Percentiles rank a stretch among this genome's conserved stretches.
Conservation (phyloP, 176 grass and related monocot genomes). For the Oropetium thomaeum region DNA sequence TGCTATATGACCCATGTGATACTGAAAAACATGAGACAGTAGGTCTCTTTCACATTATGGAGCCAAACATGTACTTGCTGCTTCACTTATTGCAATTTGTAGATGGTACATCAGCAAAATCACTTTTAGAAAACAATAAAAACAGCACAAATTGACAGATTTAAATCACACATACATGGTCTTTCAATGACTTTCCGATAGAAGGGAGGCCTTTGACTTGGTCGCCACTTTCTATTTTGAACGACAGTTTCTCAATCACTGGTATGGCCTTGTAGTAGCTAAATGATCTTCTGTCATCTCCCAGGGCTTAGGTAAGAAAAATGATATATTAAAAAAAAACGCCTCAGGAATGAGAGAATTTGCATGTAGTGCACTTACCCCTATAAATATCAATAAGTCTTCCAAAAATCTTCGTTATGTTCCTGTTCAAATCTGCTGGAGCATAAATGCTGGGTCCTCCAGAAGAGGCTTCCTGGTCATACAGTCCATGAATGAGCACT, state of each 20-base stretch:
- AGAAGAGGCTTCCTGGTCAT: conserved; percentile 50
- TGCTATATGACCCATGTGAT: neutral
- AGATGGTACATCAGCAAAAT: neutral
- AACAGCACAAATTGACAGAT: conserved; percentile 24
- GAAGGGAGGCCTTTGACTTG: conserved; percentile 85
- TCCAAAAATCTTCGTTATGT: conserved; percentile 87
- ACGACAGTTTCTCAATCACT: conserved; percentile 85
- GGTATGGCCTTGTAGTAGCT: conserved; percentile 97
- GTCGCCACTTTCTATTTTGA: conserved; percentile 78
- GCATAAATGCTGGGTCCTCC: conserved; percentile 51
- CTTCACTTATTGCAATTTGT: conserved; percentile 7
- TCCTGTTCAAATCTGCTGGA: conserved; percentile 77
- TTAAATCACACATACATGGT: conserved; percentile 68
- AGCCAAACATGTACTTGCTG: neutral
- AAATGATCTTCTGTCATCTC: conserved; percentile 95
- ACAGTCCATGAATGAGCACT: conserved; percentile 12
- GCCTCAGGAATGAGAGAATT: neutral
- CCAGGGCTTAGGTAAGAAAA: conserved; percentile 57
- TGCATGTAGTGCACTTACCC: conserved; percentile 37
- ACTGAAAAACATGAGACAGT: neutral
- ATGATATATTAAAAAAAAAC: neutral
- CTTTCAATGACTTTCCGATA: conserved; percentile 89
- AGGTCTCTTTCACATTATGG: conserved; percentile 8
- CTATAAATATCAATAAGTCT: conserved; percentile 92
- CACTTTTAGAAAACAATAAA: conserved; percentile 12